Evolutionary conservation across 352 stramenopile species (phyloP).

Genomic region (Plasmopara viticola): DNA sequence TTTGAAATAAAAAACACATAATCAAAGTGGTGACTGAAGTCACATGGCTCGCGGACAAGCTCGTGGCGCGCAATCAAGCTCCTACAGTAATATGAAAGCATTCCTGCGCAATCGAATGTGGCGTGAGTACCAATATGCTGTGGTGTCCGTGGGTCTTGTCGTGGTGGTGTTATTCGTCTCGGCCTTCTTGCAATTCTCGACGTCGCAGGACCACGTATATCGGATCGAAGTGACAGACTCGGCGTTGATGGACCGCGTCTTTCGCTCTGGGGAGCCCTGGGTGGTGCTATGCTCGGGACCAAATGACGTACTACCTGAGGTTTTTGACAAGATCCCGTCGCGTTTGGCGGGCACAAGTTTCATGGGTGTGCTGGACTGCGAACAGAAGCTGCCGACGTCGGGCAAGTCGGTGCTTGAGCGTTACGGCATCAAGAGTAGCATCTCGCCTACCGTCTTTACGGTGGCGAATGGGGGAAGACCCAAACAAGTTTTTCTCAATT

Average conservation of each 20-base stretch:
- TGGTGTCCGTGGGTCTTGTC: conserved; percentile 40
- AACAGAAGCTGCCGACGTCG: conserved; percentile 39
- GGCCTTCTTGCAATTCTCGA: conserved; percentile 62
- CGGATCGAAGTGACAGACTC: conserved; percentile 53
- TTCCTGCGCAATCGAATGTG: conserved; percentile 81
- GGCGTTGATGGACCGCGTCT: conserved; percentile 55
- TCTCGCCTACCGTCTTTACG: conserved; percentile 71
- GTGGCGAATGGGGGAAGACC: conserved; percentile 69
- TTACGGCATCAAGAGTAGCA: conserved; percentile 55
- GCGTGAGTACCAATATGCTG: conserved; percentile 63
- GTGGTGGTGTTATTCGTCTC: conserved; percentile 56
- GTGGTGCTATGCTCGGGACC: conserved; percentile 66
- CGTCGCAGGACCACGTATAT: conserved; percentile 53
- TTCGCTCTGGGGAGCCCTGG: conserved; percentile 77
- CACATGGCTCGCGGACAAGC: conserved; percentile 25
- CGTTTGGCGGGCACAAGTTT: conserved; percentile 50
- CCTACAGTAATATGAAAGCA: conserved; percentile 55
- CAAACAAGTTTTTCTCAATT: conserved; percentile 67
- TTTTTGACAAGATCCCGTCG: conserved; percentile 59
- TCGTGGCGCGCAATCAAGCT: conserved; percentile 23
- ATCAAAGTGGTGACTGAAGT: not conserved
- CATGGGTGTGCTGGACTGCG: conserved; percentile 72
- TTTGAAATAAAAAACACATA: no score
- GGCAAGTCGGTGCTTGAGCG: conserved; percentile 54
- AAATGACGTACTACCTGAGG: conserved; percentile 63